These are phyloP conservation scores for Protomyces pachydermus DNA, from an alignment of 1,139 yeast genomes.

Conservation along the genomic window DNA sequence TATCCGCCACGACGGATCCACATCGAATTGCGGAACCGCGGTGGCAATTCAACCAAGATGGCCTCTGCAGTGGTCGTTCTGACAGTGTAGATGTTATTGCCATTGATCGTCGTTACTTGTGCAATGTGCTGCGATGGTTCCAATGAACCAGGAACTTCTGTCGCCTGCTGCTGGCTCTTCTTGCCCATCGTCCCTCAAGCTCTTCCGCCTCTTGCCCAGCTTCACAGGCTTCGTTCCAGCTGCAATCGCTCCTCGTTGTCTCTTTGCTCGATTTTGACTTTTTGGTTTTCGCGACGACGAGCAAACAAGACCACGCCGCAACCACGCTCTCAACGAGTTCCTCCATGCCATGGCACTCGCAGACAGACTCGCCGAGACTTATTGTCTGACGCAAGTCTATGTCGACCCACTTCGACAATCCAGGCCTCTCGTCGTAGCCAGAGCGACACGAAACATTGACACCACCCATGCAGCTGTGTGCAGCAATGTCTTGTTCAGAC, in stretches of 20 bases:
- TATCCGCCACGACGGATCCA: constrained; percentile 43
- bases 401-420: background rate
- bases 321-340: background rate
- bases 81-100: constrained; percentile 26
- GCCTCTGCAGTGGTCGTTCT: background rate
- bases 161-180: constrained; percentile 18
- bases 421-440: background rate
- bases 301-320: background rate
- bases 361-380: background rate
- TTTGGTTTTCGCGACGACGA: background rate
- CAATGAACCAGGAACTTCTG: constrained; percentile 8
- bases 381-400: background rate
- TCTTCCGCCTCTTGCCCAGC: background rate
- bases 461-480: background rate
- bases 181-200: constrained; percentile 6
- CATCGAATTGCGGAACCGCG: constrained; percentile 41
- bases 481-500: constrained; percentile 7
- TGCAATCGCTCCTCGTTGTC: background rate
- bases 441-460: background rate
- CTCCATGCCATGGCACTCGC: background rate
- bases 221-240: background rate
- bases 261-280: background rate
- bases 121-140: constrained; percentile 1
- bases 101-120: constrained; percentile 12
- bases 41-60: constrained; percentile 39